A percentile compares a stretch with the other conserved stretches of the same genome.
Conservation (phyloP, 805 yeast species). For the Candida sanyiensis region DNA sequence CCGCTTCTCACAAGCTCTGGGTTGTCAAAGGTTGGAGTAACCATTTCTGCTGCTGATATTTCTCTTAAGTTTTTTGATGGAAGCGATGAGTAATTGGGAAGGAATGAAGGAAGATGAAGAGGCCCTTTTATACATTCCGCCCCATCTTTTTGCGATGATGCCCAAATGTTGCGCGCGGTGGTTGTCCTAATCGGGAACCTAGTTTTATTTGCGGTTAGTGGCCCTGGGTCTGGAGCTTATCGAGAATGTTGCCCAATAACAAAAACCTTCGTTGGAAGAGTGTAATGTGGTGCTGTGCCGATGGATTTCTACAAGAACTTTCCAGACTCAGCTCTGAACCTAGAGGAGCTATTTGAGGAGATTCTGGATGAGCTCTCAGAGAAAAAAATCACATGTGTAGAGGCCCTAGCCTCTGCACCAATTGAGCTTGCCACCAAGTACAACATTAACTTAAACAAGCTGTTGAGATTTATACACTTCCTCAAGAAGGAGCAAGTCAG, state of each 20-base stretch:
- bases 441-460: constrained; percentile 25
- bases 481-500: constrained; percentile 25
- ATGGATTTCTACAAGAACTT: constrained; percentile 41
- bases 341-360: constrained; percentile 27
- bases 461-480: constrained; percentile 7
- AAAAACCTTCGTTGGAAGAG: too few species aligned
- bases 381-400: constrained; percentile 31
- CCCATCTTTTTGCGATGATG: too few species aligned
- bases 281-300: too few species aligned
- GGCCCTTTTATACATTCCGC: constrained; percentile 1
- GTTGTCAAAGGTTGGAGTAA: constrained; percentile 35
- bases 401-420: constrained; percentile 35
- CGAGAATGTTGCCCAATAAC: too few species aligned
- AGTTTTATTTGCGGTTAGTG: background rate
- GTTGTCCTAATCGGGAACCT: background rate
- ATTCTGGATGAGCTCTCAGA: constrained; percentile 24
- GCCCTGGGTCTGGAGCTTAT: background rate
- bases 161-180: too few species aligned
- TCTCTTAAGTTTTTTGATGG: too few species aligned
- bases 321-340: constrained; percentile 32
- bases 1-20: constrained; percentile 50
- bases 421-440: constrained; percentile 30
- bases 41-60: too few species aligned
- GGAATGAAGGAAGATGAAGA: background rate
- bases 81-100: too few species aligned